Base-by-base conservation (phyloP, 352 stramenopile genomes). In the Phytophthora agathidicida region DNA sequence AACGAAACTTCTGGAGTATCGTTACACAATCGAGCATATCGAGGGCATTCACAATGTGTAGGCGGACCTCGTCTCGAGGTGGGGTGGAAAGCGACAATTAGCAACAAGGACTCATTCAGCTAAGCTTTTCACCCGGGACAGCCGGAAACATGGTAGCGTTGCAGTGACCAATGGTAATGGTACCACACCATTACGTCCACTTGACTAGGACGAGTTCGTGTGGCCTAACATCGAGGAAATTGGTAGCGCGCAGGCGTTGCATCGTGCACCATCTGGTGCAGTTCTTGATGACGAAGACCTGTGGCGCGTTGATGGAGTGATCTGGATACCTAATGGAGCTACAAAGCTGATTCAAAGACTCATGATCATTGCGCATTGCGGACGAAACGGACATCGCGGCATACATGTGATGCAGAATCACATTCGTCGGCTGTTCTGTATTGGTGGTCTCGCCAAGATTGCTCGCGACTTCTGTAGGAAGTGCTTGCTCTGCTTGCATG, bases 11-110 rank as follows among this genome's bases (percentile, higher is more conserved):
- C 16, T 53, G 10, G 52, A 46, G 38, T 59, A 59, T 8, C 11
- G 32, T 3, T 66, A 66, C 22, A 24, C 48, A 8, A 55, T 66
- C 16, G 46, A 61, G 19, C 57, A 66, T 19, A 61, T 66, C 2
- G 41, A 60, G 14, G 41, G 52, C 1, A n/a, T 53, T n/a, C 37
- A 53, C 7, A 61, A 66, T 7, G 57, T 66, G 1, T 50, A 41
- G 57, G 14, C 48, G 3, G 49, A 61, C 14, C n/a, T 55, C 3
- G 56, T 56, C 8, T 56, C 49, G 5, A 39, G 41, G 11, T 67
- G 58, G 49, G 48, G 46, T 8, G 43, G 43, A 17, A 27, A 48
- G 35, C 11, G 26, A n/a, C 37, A 30, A 17, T 38, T 38, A 0
- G 14, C 30, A 30, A 30, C 38, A 10, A 19, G 38, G 7, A 32